A percentile compares a stretch with the other conserved stretches of the same genome.
Conservation (phyloP, 208 protist species). For the Jaenimonas drosophilae region DNA sequence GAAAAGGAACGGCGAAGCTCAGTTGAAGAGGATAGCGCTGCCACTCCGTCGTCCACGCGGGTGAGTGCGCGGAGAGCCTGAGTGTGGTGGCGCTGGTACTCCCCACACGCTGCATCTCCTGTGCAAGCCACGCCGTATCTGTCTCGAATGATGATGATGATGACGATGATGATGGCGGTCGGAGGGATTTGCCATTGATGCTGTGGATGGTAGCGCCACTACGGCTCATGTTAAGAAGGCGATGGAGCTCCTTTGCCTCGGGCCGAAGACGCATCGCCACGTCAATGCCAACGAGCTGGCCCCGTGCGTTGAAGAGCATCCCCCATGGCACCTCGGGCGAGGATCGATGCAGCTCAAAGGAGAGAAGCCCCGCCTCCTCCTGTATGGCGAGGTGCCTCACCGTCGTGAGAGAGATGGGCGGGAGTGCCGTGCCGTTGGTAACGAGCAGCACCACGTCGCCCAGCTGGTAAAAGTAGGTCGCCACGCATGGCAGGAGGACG, state of each 20-base stretch:
- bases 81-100: slow-evolving; percentile 4
- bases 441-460: slow-evolving; percentile 43
- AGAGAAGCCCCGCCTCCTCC: slow-evolving; percentile 11
- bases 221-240: slow-evolving; percentile 16
- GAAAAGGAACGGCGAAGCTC: slow-evolving; percentile 15
- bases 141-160: slow-evolving; percentile 1
- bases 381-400: slow-evolving; percentile 23
- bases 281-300: slow-evolving; percentile 49
- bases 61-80: slow-evolving; percentile 7
- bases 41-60: background rate
- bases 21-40: slow-evolving; percentile 24
- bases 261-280: slow-evolving; percentile 32
- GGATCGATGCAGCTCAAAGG: slow-evolving; percentile 28
- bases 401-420: slow-evolving; percentile 24
- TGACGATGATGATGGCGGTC: slow-evolving; percentile 2
- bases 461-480: slow-evolving; percentile 54
- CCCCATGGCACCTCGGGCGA: slow-evolving; percentile 36
- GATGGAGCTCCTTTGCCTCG: slow-evolving; percentile 33
- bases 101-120: slow-evolving; percentile 8
- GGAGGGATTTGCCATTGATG: slow-evolving; percentile 29
- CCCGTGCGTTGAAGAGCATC: slow-evolving; percentile 58
- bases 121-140: background rate
- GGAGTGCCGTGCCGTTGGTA: slow-evolving; percentile 15
- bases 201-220: slow-evolving; percentile 26
- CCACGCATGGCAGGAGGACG: slow-evolving; percentile 10